Percentiles rank a stretch among this genome's conserved stretches.
These are phyloP conservation scores for Rhodotorula graminis DNA, from an alignment of 768 basidiomycete species.

Conservation along the genomic window DNA sequence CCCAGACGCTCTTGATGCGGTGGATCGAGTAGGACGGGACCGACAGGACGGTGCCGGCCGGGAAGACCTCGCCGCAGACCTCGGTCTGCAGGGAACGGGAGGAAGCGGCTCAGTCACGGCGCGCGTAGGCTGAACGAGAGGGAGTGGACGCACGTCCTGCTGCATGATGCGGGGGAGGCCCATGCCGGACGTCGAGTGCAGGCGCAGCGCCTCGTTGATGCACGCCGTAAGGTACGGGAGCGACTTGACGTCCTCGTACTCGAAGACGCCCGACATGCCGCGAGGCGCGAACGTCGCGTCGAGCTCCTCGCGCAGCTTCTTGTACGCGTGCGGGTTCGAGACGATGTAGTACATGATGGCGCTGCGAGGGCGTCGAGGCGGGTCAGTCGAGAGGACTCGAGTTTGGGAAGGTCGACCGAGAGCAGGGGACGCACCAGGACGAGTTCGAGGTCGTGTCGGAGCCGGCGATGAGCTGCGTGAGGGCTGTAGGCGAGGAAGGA, in stretches of 20 bases:
- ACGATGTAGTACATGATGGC: conserved; percentile 83
- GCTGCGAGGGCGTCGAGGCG: conserved; percentile 10
- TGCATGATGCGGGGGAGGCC: conserved; percentile 78
- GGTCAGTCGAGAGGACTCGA: neutral
- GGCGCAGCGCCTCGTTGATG: conserved; percentile 76
- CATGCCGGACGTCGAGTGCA: conserved; percentile 76
- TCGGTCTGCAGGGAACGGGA: conserved; percentile 57
- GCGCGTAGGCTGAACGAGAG: too few relatives aligned
- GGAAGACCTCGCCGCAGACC: conserved; percentile 57
- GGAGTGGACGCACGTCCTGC: conserved; percentile 42
- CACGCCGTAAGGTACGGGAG: conserved; percentile 72
- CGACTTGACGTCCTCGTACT: conserved; percentile 58
- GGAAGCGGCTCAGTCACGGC: neutral
- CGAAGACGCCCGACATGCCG: conserved; percentile 49
- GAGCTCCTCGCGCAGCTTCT: conserved; percentile 71
- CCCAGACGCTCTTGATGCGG: conserved; percentile 67
- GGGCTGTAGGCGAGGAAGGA: conserved; percentile 49
- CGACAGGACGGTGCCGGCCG: conserved; percentile 65
- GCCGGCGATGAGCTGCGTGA: conserved; percentile 79
- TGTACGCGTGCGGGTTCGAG: conserved; percentile 59
- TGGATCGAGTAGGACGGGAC: conserved; percentile 82
- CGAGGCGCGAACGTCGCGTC: conserved; percentile 52
- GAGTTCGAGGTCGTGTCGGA: conserved; percentile 93
- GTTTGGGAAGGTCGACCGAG: neutral
- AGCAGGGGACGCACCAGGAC: conserved; percentile 53